A percentile compares a stretch with the other conserved stretches of the same genome.
Conservation (phyloP, 331 rosid species). For the Telfairia occidentalis region DNA sequence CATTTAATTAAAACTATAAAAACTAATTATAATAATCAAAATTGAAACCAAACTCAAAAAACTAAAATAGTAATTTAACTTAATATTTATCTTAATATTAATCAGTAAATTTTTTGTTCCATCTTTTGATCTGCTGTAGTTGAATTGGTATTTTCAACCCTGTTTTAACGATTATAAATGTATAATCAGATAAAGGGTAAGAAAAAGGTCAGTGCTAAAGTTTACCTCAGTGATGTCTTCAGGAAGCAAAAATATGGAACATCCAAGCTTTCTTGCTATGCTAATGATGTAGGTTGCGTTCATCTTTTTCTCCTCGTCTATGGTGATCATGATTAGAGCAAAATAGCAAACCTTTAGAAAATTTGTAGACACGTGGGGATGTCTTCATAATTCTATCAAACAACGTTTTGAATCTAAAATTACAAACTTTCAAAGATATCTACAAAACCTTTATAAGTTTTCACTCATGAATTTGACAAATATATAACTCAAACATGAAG, state of each 20-base stretch:
- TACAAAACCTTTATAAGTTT: neutral
- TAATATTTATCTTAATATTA: neutral
- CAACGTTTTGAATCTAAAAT: neutral
- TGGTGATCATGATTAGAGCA: slow-evolving; percentile 3
- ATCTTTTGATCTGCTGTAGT: neutral
- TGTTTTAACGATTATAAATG: neutral
- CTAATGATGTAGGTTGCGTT: slow-evolving; percentile 92
- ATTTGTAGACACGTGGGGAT: neutral
- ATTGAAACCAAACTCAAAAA: no score
- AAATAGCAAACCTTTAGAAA: neutral
- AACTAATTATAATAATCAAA: no score
- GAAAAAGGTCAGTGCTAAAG: neutral
- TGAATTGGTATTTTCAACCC: neutral
- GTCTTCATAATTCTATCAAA: neutral
- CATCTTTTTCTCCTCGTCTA: slow-evolving; percentile 89
- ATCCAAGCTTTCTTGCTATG: slow-evolving; percentile 94
- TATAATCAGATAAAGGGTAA: neutral
- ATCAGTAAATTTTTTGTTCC: neutral
- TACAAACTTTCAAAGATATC: neutral
- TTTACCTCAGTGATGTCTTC: slow-evolving; percentile 98
- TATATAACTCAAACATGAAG: neutral
- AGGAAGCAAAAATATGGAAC: slow-evolving; percentile 89
- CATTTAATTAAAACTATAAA: neutral
- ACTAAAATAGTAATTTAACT: no score
- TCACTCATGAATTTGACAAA: neutral